Conservation (phyloP, 2,329 filamentous ascomycete genomes). For the Trichoderma sp. region DNA sequence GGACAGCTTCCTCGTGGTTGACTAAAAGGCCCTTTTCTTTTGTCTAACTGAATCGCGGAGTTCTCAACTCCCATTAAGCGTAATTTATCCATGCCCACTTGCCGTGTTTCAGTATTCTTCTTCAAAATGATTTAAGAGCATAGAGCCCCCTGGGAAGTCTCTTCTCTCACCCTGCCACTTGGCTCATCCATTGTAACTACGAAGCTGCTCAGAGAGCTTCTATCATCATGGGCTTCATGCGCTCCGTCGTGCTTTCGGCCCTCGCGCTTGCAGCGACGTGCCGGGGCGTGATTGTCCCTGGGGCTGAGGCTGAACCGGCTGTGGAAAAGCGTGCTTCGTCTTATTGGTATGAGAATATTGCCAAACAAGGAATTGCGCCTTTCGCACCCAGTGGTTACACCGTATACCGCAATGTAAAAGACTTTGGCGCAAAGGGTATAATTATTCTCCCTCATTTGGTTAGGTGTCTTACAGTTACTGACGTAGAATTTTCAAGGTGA, state of each 20-base stretch:
- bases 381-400: constrained; percentile 2
- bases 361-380: constrained; percentile 1
- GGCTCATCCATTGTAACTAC: neutral
- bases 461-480: neutral
- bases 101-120: neutral
- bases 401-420: constrained; percentile 37
- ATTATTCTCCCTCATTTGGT: neutral
- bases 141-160: neutral
- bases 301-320: neutral
- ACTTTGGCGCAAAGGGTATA: constrained; percentile 35
- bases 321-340: constrained; percentile 4
- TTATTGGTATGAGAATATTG: constrained; percentile 6
- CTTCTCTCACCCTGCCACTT: neutral
- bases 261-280: neutral
- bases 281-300: neutral
- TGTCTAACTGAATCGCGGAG: neutral
- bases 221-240: constrained; percentile 4
- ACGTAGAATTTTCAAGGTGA: constrained; percentile 19
- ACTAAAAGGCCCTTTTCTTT: constrained; percentile 1
- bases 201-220: neutral
- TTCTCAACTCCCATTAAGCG: neutral
- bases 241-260: neutral
- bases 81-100: neutral
- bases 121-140: neutral
- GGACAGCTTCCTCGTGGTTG: neutral